Evolutionary conservation across 1,139 yeast species (phyloP), one percentile per base, ranked within the genome.

Genomic region (Petasospora rhodanensis): DNA sequence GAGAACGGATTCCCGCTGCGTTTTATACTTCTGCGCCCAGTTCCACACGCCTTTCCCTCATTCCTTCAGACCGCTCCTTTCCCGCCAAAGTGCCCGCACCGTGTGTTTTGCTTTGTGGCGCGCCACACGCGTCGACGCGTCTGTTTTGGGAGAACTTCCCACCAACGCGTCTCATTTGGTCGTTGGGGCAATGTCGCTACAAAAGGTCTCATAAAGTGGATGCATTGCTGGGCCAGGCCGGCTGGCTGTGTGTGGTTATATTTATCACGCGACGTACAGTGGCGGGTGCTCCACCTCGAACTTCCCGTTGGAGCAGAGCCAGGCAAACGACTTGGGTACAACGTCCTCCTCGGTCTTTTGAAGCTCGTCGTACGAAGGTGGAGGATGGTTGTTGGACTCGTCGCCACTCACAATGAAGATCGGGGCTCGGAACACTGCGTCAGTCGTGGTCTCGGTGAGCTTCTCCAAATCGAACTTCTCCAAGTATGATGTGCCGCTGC

Each of bases 231-330:
- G n/a, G n/a, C n/a, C n/a, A n/a, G n/a, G n/a, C n/a, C n/a, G n/a
- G n/a, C n/a, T n/a, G n/a, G n/a, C n/a, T n/a, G n/a, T n/a, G n/a
- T n/a, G n/a, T n/a, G n/a, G n/a, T n/a, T n/a, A n/a, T n/a, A n/a
- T n/a, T n/a, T n/a, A n/a, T n/a, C n/a, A n/a, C n/a, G n/a, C n/a
- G n/a, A n/a, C n/a, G 28, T 36, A 35, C 22, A 24, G 29, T 6
- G 42, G 45, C 6, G 40, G 41, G 14, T 18, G 35, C 14, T 40
- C 46, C 7, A 35, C 26, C 19, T 45, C 47, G 16, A 24, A 35
- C 14, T 22, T 26, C 2, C 49, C 47, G 18, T 33, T 40, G 10
- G 46, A 41, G 17, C 44, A 41, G n/a, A 38, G 34, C 45, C 45
- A 45, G 1, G 37, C 32, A n/a, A 41, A 37, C 1, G 45, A 42